phyloP scores from a whole-genome alignment of 2,329 filamentous ascomycete genomes.

The Biscogniauxia marginata region DNA sequence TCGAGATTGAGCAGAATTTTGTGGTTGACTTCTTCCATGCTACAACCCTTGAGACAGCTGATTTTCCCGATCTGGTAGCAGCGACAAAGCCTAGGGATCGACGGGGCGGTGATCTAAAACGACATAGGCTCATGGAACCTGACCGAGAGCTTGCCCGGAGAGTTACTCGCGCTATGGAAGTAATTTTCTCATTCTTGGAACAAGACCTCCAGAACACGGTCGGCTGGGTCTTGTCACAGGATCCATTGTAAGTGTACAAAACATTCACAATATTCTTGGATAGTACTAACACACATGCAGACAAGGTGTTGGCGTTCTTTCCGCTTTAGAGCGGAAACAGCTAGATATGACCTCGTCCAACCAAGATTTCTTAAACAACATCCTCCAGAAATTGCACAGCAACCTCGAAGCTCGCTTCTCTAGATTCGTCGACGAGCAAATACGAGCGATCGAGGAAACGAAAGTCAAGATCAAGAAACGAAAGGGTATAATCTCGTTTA shows the following conservation, averaged over 20 bases:
- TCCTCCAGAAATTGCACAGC: constrained; percentile 76
- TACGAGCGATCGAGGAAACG: constrained; percentile 93
- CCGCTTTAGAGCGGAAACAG: constrained; percentile 75
- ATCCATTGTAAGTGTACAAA: constrained; percentile 70
- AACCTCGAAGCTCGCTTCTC: constrained; percentile 74
- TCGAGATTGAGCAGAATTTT: constrained; percentile 95
- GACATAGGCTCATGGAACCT: constrained; percentile 79
- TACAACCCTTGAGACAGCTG: constrained; percentile 74
- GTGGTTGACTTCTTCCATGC: constrained; percentile 96
- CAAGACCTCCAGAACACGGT: constrained; percentile 75
- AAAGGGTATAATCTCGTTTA: constrained; percentile 93
- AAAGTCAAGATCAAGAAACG: constrained; percentile 99
- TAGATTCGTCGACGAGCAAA: constrained; percentile 91
- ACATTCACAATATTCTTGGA: neutral
- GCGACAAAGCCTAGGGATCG: constrained; percentile 65
- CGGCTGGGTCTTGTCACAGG: constrained; percentile 77
- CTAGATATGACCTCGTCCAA: constrained; percentile 82
- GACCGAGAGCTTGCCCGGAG: constrained; percentile 82
- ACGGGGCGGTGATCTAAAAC: constrained; percentile 68
- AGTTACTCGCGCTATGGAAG: constrained; percentile 84
- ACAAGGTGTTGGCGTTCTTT: constrained; percentile 86
- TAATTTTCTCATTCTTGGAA: constrained; percentile 80
- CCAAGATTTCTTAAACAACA: constrained; percentile 83
- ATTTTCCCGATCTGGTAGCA: constrained; percentile 80
- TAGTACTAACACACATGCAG: constrained; percentile 41